A percentile compares a stretch with the other conserved stretches of the same genome.
phyloP scores from a whole-genome alignment of 1,139 yeast genomes.

The Suhomyces kunorum region DNA sequence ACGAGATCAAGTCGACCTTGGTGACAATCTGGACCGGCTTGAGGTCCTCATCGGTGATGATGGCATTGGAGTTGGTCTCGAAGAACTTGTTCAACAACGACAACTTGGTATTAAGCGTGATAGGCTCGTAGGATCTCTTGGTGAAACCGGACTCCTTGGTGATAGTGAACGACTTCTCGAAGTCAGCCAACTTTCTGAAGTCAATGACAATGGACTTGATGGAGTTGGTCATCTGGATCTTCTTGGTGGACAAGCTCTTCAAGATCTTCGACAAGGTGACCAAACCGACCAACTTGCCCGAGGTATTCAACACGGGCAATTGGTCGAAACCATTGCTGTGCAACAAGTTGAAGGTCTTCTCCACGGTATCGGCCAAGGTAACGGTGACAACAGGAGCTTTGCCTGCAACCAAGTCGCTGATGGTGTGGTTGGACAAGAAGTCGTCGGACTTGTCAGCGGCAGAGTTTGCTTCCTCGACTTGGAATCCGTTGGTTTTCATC shows the following conservation, averaged over 20 bases:
- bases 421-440: conserved; percentile 50
- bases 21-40: conserved; percentile 85
- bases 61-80: conserved; percentile 84
- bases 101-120: conserved; percentile 69
- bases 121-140: conserved; percentile 66
- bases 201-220: conserved; percentile 69
- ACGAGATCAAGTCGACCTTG: conserved; percentile 80
- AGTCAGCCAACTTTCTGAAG: conserved; percentile 71
- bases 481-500: conserved; percentile 79
- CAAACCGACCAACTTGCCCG: conserved; percentile 70
- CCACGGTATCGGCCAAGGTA: conserved; percentile 59
- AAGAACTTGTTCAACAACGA: conserved; percentile 74
- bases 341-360: conserved; percentile 68
- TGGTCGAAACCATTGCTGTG: conserved; percentile 84
- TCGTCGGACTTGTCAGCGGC: conserved; percentile 52
- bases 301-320: conserved; percentile 67
- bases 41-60: conserved; percentile 70
- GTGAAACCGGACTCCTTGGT: conserved; percentile 60
- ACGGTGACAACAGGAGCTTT: conserved; percentile 85
- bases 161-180: conserved; percentile 66
- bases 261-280: conserved; percentile 76
- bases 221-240: conserved; percentile 59
- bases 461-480: conserved; percentile 49
- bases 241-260: conserved; percentile 65
- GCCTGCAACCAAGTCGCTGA: conserved; percentile 61